phyloP scores from a whole-genome alignment of 192 early-diverging fungal genomes.

The Linnemannia hyalina region DNA sequence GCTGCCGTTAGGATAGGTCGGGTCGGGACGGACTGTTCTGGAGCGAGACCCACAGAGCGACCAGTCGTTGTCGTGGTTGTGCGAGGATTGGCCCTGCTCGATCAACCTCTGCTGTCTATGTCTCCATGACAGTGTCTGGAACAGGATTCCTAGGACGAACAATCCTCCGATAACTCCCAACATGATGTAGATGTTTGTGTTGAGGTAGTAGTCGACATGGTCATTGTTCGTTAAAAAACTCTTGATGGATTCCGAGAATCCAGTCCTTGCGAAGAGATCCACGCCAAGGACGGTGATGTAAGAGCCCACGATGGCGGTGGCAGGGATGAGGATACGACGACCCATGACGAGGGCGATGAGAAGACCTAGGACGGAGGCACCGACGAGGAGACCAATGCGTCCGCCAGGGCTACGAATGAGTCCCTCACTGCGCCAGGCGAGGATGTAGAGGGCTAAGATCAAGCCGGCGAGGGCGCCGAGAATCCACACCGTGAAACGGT shows the following conservation, averaged over 20 bases:
- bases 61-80: conserved; percentile 27
- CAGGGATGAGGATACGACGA: conserved; percentile 40
- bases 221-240: conserved; percentile 28
- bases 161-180: conserved; percentile 29
- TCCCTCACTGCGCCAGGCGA: conserved; percentile 29
- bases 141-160: neutral
- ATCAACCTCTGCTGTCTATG: conserved; percentile 5
- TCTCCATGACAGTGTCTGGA: conserved; percentile 25
- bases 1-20: conserved; percentile 26
- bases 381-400: conserved; percentile 40
- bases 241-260: conserved; percentile 29
- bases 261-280: conserved; percentile 46
- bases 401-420: conserved; percentile 38
- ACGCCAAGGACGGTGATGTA: conserved; percentile 33
- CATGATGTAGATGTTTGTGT: conserved; percentile 48
- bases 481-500: conserved; percentile 29
- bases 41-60: neutral
- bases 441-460: conserved; percentile 27
- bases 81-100: conserved; percentile 20
- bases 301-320: conserved; percentile 34
- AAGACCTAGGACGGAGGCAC: conserved; percentile 20
- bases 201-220: conserved; percentile 15
- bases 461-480: conserved; percentile 23
- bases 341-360: conserved; percentile 24
- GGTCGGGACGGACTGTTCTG: conserved; percentile 29